Evolutionary conservation across 768 basidiomycete genomes (phyloP).

Genomic region (Hysterangium stoloniferum): DNA sequence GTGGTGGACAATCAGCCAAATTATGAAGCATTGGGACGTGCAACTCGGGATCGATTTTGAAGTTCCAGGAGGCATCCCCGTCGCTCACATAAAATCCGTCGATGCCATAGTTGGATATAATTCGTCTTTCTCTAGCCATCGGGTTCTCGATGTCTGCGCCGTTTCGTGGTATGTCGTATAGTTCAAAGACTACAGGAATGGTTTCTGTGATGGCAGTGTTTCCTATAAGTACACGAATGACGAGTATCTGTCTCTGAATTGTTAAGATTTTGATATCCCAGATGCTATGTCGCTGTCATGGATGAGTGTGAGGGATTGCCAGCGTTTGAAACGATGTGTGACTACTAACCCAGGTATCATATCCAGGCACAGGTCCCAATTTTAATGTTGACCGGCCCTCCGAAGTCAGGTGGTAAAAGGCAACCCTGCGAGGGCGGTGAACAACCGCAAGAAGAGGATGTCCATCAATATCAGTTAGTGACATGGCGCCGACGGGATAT

Average conservation of each 20-base stretch:
- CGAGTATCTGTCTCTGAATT: conserved; percentile 7
- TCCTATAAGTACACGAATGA: conserved; percentile 6
- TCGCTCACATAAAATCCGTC: conserved; percentile 9
- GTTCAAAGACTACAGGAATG: conserved; percentile 9
- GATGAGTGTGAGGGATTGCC: neutral
- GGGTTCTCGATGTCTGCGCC: neutral
- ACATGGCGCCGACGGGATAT: conserved; percentile 8
- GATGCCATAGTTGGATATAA: neutral
- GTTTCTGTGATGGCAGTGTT: neutral
- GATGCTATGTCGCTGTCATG: conserved; percentile 9
- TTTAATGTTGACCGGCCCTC: neutral
- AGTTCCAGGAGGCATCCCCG: conserved; percentile 7
- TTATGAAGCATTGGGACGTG: conserved; percentile 8
- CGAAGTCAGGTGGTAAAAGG: neutral
- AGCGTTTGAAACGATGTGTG: neutral
- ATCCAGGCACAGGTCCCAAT: neutral
- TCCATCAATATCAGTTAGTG: conserved; percentile 7
- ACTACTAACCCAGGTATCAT: neutral
- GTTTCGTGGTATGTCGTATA: conserved; percentile 4
- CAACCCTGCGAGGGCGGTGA: conserved; percentile 7
- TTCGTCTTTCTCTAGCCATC: neutral
- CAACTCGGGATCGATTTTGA: neutral
- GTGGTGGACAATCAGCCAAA: neutral
- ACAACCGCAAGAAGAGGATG: conserved; percentile 5
- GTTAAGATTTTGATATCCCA: conserved; percentile 10